Evolutionary conservation across 805 yeast genomes (phyloP).

Genomic region (Candida cerambycidarum): DNA sequence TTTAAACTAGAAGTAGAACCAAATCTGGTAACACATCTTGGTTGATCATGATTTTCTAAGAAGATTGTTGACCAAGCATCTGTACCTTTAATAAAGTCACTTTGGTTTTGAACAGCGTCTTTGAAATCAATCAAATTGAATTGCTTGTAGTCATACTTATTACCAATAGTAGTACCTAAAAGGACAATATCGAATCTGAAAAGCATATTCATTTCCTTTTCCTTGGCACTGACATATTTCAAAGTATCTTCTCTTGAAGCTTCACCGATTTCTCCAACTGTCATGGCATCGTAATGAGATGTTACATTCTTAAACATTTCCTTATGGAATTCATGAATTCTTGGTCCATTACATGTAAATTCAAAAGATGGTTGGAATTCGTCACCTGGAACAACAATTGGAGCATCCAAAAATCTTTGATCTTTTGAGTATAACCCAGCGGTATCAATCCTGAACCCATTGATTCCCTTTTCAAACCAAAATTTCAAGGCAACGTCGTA

Average conservation of each 20-base stretch:
- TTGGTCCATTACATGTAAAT: slow-evolving; percentile 46
- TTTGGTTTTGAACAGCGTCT: slow-evolving; percentile 33
- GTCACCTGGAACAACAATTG: slow-evolving; percentile 40
- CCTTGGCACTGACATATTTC: slow-evolving; percentile 42
- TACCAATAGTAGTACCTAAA: slow-evolving; percentile 40
- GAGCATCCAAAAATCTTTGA: slow-evolving; percentile 48
- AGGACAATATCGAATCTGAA: slow-evolving; percentile 34
- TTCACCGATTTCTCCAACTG: slow-evolving; percentile 57
- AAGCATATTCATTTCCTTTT: slow-evolving; percentile 37
- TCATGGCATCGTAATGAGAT: slow-evolving; percentile 49
- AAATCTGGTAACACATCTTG: slow-evolving; percentile 52
- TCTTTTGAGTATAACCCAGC: slow-evolving; percentile 54
- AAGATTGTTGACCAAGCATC: slow-evolving; percentile 60
- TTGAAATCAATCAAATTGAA: slow-evolving; percentile 42
- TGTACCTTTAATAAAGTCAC: slow-evolving; percentile 43
- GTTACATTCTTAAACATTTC: slow-evolving; percentile 47
- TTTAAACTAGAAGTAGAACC: slow-evolving; percentile 36
- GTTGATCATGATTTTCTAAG: slow-evolving; percentile 61
- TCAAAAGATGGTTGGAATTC: slow-evolving; percentile 40
- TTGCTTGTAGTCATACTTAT: slow-evolving; percentile 30
- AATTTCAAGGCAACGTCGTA: slow-evolving; percentile 48
- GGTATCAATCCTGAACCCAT: slow-evolving; percentile 60
- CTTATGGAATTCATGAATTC: slow-evolving; percentile 58
- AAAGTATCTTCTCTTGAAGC: slow-evolving; percentile 42
- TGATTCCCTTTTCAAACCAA: slow-evolving; percentile 58